These are phyloP conservation scores for Elaeis oleifera DNA, from an alignment of 202 grass and related monocot species.

Conservation along the genomic window DNA sequence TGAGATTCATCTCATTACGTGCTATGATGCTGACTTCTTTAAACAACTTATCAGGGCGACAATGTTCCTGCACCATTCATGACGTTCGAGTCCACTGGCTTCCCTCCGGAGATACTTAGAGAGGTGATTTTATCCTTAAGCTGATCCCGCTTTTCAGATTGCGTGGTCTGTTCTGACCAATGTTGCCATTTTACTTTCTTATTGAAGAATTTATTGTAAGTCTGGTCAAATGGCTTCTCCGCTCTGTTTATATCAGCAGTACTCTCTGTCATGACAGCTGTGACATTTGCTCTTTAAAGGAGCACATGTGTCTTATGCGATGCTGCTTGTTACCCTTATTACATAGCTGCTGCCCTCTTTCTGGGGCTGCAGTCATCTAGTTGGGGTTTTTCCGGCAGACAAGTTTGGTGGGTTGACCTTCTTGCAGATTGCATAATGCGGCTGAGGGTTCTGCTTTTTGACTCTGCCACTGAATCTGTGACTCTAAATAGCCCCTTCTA, in stretches of 20 bases:
- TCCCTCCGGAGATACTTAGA: conserved; percentile 38
- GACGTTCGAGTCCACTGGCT: conserved; percentile 19
- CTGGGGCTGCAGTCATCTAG: conserved; percentile 52
- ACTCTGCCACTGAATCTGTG: conserved; percentile 61
- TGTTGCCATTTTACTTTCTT: not conserved
- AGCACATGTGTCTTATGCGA: conserved; percentile 33
- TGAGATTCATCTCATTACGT: conserved; percentile 9
- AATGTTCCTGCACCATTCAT: conserved; percentile 41
- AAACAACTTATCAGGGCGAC: conserved; percentile 58
- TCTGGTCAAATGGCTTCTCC: too few relatives aligned
- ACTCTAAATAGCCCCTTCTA: conserved; percentile 49
- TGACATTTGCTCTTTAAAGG: conserved; percentile 30
- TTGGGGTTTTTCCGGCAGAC: conserved; percentile 56
- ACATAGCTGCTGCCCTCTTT: conserved; percentile 32
- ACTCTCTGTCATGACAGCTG: conserved; percentile 14
- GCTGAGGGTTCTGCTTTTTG: conserved; percentile 72
- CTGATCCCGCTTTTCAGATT: too few relatives aligned
- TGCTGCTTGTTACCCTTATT: conserved; percentile 32
- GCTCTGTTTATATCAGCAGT: too few relatives aligned
- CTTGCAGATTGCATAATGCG: conserved; percentile 67
- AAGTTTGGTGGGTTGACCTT: conserved; percentile 57
- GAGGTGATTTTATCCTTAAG: conserved; percentile 53
- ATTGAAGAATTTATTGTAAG: too few relatives aligned
- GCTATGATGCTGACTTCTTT: conserved; percentile 21
- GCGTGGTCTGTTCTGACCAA: not conserved